Percentiles rank a stretch among this genome's conserved stretches.
phyloP scores from a whole-genome alignment of 164 flowering plant species.

The Vitis riparia region DNA sequence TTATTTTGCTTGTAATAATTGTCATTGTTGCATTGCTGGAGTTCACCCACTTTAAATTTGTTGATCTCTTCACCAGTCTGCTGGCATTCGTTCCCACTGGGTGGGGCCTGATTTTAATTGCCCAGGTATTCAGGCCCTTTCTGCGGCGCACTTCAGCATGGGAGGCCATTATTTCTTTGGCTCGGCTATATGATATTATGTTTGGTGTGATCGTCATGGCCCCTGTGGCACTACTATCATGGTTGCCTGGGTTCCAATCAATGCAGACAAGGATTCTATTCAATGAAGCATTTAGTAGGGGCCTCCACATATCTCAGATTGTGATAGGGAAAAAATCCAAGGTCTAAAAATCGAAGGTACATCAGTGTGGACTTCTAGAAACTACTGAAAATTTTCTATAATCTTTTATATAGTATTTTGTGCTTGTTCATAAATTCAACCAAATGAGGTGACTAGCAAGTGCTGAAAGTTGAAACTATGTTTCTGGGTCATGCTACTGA shows the following conservation, averaged over 20 bases:
- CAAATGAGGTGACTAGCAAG: background rate
- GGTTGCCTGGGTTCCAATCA: constrained; percentile 65
- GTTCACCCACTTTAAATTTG: constrained; percentile 39
- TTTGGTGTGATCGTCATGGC: constrained; percentile 60
- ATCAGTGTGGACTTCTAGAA: background rate
- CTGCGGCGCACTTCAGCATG: constrained; percentile 36
- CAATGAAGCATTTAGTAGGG: constrained; percentile 66
- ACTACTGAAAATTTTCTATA: background rate
- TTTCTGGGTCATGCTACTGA: background rate
- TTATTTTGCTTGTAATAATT: constrained; percentile 34
- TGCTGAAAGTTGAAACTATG: background rate
- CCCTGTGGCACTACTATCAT: constrained; percentile 57
- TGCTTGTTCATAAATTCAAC: background rate
- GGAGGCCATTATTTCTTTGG: constrained; percentile 42
- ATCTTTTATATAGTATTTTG: background rate
- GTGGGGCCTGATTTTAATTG: constrained; percentile 55
- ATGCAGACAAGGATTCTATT: constrained; percentile 70
- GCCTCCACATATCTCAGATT: constrained; percentile 54
- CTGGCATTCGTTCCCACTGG: constrained; percentile 63
- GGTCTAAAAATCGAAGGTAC: background rate
- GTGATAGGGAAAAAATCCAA: constrained; percentile 47
- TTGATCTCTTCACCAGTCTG: constrained; percentile 49
- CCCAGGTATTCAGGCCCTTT: constrained; percentile 50
- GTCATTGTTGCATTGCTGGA: constrained; percentile 39
- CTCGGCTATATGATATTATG: constrained; percentile 53